phyloP scores from a whole-genome alignment of 495 filamentous ascomycete species.

The Glarea lozoyensis region DNA sequence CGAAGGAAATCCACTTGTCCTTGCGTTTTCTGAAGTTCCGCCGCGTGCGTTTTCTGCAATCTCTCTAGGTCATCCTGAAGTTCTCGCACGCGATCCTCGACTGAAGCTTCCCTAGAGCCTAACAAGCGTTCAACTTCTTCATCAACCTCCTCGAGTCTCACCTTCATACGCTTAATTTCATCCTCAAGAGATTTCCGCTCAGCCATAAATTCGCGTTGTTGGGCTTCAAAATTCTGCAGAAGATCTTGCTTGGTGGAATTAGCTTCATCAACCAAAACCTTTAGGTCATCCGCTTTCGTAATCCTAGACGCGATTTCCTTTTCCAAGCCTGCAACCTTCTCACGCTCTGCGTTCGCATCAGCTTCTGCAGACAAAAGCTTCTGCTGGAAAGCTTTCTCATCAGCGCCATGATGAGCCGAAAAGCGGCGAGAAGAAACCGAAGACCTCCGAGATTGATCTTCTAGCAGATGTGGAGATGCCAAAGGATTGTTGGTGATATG shows the following conservation, averaged over 20 bases:
- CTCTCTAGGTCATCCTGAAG: conserved; percentile 64
- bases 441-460: conserved; percentile 48
- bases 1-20: conserved; percentile 46
- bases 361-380: conserved; percentile 61
- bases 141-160: conserved; percentile 75
- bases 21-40: conserved; percentile 47
- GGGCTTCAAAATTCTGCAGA: conserved; percentile 86
- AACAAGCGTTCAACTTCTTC: conserved; percentile 80
- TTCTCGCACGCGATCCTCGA: conserved; percentile 57
- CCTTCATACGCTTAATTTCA: conserved; percentile 65
- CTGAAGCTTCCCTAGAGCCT: conserved; percentile 63
- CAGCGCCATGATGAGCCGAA: conserved; percentile 55
- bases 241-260: conserved; percentile 91
- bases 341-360: conserved; percentile 55
- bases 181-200: conserved; percentile 73
- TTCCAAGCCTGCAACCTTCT: conserved; percentile 42
- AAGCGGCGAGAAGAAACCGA: conserved; percentile 58
- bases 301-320: conserved; percentile 49
- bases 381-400: conserved; percentile 56
- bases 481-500: conserved; percentile 34
- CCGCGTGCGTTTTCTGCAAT: conserved; percentile 43
- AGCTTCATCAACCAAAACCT: conserved; percentile 66
- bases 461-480: conserved; percentile 29
- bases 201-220: conserved; percentile 77
- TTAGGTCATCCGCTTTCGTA: conserved; percentile 56